Conservation (phyloP, 1,284 basidiomycete genomes). For the Anthracocystis setariae region DNA sequence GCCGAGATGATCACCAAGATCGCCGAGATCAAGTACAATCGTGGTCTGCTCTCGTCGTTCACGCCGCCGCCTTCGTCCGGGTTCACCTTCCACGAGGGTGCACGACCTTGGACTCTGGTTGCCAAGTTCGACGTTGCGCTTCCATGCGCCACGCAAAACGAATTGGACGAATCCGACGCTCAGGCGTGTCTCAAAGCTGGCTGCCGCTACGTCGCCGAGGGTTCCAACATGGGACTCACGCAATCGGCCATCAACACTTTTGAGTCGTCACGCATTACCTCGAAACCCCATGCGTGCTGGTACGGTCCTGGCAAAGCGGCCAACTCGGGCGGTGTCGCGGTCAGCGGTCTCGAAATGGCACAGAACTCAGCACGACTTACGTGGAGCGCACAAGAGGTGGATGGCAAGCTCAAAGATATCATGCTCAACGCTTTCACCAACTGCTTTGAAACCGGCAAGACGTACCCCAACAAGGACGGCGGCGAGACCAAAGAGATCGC, state of each 20-base stretch:
- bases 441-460: constrained; percentile 74
- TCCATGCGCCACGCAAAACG: constrained; percentile 82
- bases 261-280: constrained; percentile 74
- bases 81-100: constrained; percentile 66
- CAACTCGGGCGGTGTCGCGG: constrained; percentile 69
- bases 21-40: constrained; percentile 75
- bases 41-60: constrained; percentile 70
- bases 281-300: constrained; percentile 32
- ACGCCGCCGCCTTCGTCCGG: constrained; percentile 35
- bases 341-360: constrained; percentile 82
- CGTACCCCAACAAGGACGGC: constrained; percentile 74
- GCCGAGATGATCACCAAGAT: constrained; percentile 68
- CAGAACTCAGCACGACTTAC: constrained; percentile 74
- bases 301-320: constrained; percentile 58
- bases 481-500: constrained; percentile 16
- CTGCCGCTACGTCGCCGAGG: constrained; percentile 80
- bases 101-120: constrained; percentile 80
- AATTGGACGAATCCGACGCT: constrained; percentile 78
- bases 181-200: constrained; percentile 77
- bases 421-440: constrained; percentile 78
- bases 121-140: constrained; percentile 76
- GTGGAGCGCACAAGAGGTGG: constrained; percentile 78
- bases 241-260: constrained; percentile 78
- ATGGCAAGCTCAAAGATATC: constrained; percentile 78
- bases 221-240: constrained; percentile 73